Conservation (phyloP, 805 yeast species). For the Pichia deserticola region DNA sequence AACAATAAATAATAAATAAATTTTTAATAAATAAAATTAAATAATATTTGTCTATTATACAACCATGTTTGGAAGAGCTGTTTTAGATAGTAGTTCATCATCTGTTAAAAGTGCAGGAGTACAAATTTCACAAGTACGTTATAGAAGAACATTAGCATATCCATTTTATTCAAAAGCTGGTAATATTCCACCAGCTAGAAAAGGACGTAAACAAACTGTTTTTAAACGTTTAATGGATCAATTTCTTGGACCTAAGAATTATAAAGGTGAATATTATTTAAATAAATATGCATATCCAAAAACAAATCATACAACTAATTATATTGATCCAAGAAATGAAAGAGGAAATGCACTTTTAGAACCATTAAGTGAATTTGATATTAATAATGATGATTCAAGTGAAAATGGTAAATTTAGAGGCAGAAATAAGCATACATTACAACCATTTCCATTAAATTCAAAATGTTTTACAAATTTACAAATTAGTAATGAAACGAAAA, state of each 20-base stretch:
- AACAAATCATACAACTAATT: conserved; percentile 63
- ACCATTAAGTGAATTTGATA: conserved; percentile 11
- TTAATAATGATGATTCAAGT: conserved; percentile 8
- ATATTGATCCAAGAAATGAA: conserved; percentile 51
- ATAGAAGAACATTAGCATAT: conserved; percentile 46
- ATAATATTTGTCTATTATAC: not conserved
- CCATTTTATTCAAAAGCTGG: conserved; percentile 43
- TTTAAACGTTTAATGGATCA: conserved; percentile 58
- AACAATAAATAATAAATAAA: too few species aligned
- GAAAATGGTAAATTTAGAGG: not conserved
- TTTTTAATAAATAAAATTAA: too few species aligned
- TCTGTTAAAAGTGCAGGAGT: conserved; percentile 11
- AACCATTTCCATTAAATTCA: conserved; percentile 78
- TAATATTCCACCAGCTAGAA: conserved; percentile 29
- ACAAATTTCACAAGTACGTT: conserved; percentile 40
- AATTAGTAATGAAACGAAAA: conserved; percentile 52
- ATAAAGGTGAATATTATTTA: conserved; percentile 70
- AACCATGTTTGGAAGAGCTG: conserved; percentile 4
- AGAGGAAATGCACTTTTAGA: conserved; percentile 29
- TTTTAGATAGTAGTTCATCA: conserved; percentile 2
- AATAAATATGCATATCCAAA: conserved; percentile 71
- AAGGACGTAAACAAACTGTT: conserved; percentile 39
- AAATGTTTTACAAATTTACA: conserved; percentile 60
- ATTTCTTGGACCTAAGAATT: conserved; percentile 78
- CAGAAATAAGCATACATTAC: conserved; percentile 30